Evolutionary conservation across 306 rosid genomes (phyloP), one percentile per base, ranked within the genome.

Genomic region (Vigna hirtella): DNA sequence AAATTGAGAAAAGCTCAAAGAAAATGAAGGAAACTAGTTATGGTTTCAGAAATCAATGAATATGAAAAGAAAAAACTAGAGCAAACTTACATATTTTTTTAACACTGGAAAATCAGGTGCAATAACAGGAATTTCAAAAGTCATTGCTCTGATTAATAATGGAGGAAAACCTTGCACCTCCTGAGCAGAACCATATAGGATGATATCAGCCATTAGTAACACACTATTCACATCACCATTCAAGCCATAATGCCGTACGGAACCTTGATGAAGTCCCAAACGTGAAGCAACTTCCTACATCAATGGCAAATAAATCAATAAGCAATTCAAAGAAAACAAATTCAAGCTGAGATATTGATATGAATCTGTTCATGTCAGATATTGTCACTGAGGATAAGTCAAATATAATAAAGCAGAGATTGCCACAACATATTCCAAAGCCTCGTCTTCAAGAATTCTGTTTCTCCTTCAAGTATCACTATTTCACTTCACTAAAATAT

Each of bases 161-260:
- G 97, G 92, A 62, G 99, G 98, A 89, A 95, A 93, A 69, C 93
- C 95, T 83, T 95, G 99, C 55, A 83, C 84, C 77, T 91, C 94
- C 93, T 95, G 99, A 61, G 91, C 84, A 82, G 98, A 90, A 85
- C 94, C 99, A 64, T 95, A 95, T 55, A 95, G 83, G 78, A 93
- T 79, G 79, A 95, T 88, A 88, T 95, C 99, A 82, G 99, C 96
- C 93, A 93, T 93, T 70, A 87, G 85, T 77, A 95, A 74, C 77
- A 88, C 88, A 72, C 88, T 69, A 81, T 86, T 83, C 82, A 87
- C 91, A n/a, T 93, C 99, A 84, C 88, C 81, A 81, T 95, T 83
- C 79, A 91, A 86, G 69, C 99, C 96, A 76, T 83, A 86, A 85
- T 86, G 96, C 83, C 88, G 85, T 78, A 95, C 70, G 80, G 97